A percentile compares a stretch with the other conserved stretches of the same genome.
Evolutionary conservation across 495 filamentous ascomycete species (phyloP).

Genomic region (Aspergillus bridgeri): DNA sequence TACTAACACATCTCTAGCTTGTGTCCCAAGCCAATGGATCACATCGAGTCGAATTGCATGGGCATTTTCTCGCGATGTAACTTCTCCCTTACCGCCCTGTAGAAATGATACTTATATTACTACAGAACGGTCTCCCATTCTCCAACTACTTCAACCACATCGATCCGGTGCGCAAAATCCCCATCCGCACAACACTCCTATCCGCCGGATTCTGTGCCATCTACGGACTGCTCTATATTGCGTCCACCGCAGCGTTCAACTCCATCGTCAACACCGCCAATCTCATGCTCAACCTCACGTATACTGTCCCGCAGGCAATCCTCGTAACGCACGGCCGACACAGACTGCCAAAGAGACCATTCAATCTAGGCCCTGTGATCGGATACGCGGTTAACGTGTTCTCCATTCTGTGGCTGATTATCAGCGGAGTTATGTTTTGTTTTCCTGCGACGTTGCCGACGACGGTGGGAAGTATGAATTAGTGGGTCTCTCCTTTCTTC

Average conservation of each 20-base stretch:
- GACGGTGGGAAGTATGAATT: constrained; percentile 30
- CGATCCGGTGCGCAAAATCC: constrained; percentile 14
- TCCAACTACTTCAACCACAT: constrained; percentile 16
- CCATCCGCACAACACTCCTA: constrained; percentile 20
- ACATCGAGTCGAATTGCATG: constrained; percentile 25
- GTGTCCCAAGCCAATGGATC: constrained; percentile 18
- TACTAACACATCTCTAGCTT: constrained; percentile 11
- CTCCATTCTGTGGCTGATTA: constrained; percentile 23
- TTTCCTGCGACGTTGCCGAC: constrained; percentile 28
- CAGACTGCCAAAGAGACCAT: constrained; percentile 23
- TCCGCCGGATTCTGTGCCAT: constrained; percentile 26
- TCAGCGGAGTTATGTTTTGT: constrained; percentile 29
- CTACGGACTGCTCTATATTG: constrained; percentile 36
- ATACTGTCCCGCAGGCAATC: constrained; percentile 32
- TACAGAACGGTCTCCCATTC: constrained; percentile 24
- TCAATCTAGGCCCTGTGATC: constrained; percentile 20
- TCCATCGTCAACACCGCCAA: constrained; percentile 34
- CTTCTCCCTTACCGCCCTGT: neutral
- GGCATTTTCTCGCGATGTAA: constrained; percentile 24
- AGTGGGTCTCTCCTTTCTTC: constrained; percentile 8
- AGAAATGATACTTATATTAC: neutral
- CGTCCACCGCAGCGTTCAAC: constrained; percentile 36
- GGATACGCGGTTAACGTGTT: constrained; percentile 29
- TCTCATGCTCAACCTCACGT: constrained; percentile 34
- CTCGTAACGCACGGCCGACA: constrained; percentile 24